Conservation (phyloP, 2,329 filamentous ascomycete genomes). For the Thielaviopsis populi region DNA sequence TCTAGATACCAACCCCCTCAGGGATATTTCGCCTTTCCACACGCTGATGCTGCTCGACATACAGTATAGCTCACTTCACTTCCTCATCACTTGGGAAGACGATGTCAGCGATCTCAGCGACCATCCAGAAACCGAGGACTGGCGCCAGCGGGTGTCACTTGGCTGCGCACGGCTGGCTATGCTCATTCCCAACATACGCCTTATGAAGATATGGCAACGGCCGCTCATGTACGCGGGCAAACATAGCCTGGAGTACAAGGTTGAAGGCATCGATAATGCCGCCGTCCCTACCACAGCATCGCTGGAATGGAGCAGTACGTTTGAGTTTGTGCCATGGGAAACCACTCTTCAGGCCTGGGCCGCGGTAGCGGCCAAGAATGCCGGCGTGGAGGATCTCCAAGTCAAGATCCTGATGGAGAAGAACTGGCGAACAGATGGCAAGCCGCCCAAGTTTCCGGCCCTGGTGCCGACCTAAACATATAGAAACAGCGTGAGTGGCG, state of each 20-base stretch:
- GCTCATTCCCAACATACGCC: conserved; percentile 19
- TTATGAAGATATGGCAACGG: conserved; percentile 19
- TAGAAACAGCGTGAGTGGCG: not conserved
- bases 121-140: conserved; percentile 17
- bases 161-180: conserved; percentile 19
- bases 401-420: not conserved
- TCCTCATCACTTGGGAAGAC: conserved; percentile 19
- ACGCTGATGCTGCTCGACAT: conserved; percentile 18
- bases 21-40: not conserved
- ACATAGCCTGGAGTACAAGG: conserved; percentile 18
- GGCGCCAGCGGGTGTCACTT: conserved; percentile 19
- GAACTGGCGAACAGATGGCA: conserved; percentile 4
- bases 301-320: conserved; percentile 19
- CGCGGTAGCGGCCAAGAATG: conserved; percentile 18
- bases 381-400: not conserved
- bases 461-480: not conserved
- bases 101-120: conserved; percentile 18
- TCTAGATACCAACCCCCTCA: conserved; percentile 7
- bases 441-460: conserved; percentile 3
- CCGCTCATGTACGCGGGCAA: conserved; percentile 21
- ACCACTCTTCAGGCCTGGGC: conserved; percentile 19
- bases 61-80: conserved; percentile 19
- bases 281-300: conserved; percentile 3
- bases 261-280: not conserved
- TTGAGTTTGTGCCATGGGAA: conserved; percentile 19